phyloP scores from a whole-genome alignment of 1,139 yeast genomes.

The Candida freyschussii region DNA sequence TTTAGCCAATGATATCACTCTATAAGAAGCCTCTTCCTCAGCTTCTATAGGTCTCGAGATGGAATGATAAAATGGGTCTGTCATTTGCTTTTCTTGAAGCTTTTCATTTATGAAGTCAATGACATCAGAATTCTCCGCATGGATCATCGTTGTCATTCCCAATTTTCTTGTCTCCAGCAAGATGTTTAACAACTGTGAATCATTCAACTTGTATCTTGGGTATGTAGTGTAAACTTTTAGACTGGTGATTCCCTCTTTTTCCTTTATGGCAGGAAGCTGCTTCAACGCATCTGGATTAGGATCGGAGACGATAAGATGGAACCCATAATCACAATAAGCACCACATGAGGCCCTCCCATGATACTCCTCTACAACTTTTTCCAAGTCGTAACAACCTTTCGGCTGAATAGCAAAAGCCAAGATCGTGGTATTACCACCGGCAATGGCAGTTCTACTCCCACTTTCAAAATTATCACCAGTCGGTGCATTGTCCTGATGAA shows the following conservation, averaged over 20 bases:
- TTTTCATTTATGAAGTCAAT: conserved; percentile 39
- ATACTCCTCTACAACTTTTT: conserved; percentile 30
- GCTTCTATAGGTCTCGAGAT: conserved; percentile 41
- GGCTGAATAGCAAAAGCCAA: conserved; percentile 41
- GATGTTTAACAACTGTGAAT: conserved; percentile 36
- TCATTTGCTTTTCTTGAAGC: conserved; percentile 32
- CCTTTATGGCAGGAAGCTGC: conserved; percentile 26
- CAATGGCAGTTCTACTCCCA: conserved; percentile 57
- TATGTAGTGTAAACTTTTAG: conserved; percentile 45
- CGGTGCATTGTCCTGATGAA: conserved; percentile 52
- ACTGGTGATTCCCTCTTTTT: conserved; percentile 39
- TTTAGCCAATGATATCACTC: conserved; percentile 40
- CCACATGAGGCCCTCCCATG: conserved; percentile 30
- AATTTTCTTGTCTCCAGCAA: conserved; percentile 36
- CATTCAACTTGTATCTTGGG: conserved; percentile 37
- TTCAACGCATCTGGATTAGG: conserved; percentile 30
- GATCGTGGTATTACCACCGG: conserved; percentile 47
- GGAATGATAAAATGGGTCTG: conserved; percentile 41
- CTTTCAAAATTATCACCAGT: conserved; percentile 58
- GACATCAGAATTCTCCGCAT: conserved; percentile 45
- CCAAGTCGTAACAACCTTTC: conserved; percentile 27
- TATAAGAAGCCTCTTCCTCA: conserved; percentile 46
- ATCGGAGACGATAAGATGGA: conserved; percentile 38
- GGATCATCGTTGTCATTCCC: conserved; percentile 43
- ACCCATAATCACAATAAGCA: conserved; percentile 41